Conservation (phyloP, 768 basidiomycete species). For the Brasilioporus rufonigricans region DNA sequence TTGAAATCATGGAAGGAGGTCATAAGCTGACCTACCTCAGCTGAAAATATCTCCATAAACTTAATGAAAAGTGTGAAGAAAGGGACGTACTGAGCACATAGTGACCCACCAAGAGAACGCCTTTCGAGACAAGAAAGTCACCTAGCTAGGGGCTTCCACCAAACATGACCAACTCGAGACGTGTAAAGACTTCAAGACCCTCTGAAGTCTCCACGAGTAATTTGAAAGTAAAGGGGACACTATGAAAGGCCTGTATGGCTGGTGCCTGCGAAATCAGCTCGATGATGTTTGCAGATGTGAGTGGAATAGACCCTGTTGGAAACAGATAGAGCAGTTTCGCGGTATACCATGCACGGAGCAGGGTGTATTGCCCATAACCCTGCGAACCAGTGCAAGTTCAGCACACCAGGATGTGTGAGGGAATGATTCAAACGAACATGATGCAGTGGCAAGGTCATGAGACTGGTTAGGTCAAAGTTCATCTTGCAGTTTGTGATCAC, state of each 20-base stretch:
- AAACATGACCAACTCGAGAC: slow-evolving; percentile 49
- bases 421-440: slow-evolving; percentile 22
- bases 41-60: not conserved
- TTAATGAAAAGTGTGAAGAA: not conserved
- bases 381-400: slow-evolving; percentile 1
- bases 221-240: slow-evolving; percentile 40
- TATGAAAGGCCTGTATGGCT: slow-evolving; percentile 32
- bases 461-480: slow-evolving; percentile 24
- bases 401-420: not conserved
- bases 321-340: slow-evolving; percentile 43
- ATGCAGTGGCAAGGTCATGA: slow-evolving; percentile 32
- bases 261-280: slow-evolving; percentile 36
- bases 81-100: slow-evolving; percentile 46
- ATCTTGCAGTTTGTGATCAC: slow-evolving; percentile 36
- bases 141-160: slow-evolving; percentile 54
- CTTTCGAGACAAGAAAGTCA: slow-evolving; percentile 44
- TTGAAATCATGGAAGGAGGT: slow-evolving; percentile 48
- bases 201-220: slow-evolving; percentile 48
- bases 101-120: slow-evolving; percentile 47
- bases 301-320: slow-evolving; percentile 39
- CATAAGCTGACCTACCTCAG: slow-evolving; percentile 40
- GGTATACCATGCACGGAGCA: slow-evolving; percentile 44
- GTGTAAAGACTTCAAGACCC: slow-evolving; percentile 39
- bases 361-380: slow-evolving; percentile 23
- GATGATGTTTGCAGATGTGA: slow-evolving; percentile 46